Percentiles rank a stretch among this genome's conserved stretches.
Evolutionary conservation across 352 stramenopile species (phyloP).

Genomic region (Globisporangium iwayamae): DNA sequence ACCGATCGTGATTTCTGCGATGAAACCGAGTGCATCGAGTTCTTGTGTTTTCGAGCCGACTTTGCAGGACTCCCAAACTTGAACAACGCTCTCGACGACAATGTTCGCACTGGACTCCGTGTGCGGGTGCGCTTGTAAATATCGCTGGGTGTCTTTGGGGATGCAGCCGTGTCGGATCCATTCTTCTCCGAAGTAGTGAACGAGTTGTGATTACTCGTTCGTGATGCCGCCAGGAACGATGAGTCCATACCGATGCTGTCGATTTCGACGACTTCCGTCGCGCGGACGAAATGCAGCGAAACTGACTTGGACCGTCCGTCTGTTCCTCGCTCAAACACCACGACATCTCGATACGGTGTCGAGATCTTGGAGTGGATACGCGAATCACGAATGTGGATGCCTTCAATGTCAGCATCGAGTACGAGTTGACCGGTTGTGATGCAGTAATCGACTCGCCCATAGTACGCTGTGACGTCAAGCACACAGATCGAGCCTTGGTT

Average conservation of each 20-base stretch:
- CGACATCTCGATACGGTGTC: conserved; percentile 60
- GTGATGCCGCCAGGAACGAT: conserved; percentile 25
- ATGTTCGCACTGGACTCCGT: conserved; percentile 23
- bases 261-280: conserved; percentile 38
- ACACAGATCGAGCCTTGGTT: conserved; percentile 75
- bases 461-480: conserved; percentile 48
- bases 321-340: conserved; percentile 58
- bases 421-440: conserved; percentile 42
- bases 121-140: conserved; percentile 9
- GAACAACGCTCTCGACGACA: conserved; percentile 38
- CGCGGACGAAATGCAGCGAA: conserved; percentile 54
- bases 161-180: background rate
- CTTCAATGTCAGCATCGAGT: conserved; percentile 47
- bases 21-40: conserved; percentile 12
- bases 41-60: conserved; percentile 6
- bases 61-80: conserved; percentile 17
- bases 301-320: conserved; percentile 44
- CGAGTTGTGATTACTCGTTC: background rate
- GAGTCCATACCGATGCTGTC: conserved; percentile 40
- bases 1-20: conserved; percentile 13
- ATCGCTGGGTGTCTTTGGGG: conserved; percentile 7
- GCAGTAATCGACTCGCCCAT: conserved; percentile 47
- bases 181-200: background rate
- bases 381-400: conserved; percentile 68
- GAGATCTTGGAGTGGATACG: conserved; percentile 54